Base-by-base conservation (phyloP, 306 rosid genomes). In the cucumber (Cucumis sativus) region DNA sequence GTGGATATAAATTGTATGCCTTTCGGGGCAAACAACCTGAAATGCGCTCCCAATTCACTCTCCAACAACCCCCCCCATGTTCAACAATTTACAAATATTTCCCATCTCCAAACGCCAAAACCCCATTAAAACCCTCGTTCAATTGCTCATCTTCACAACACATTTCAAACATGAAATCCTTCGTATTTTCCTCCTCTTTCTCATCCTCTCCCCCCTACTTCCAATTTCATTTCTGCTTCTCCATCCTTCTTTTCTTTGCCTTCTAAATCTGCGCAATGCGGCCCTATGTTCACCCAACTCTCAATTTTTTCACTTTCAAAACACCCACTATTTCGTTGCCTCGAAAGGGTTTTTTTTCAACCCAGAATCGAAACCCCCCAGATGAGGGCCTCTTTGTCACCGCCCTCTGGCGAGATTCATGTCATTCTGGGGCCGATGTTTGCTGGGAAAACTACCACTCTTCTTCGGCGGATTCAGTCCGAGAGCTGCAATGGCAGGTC, bases 341-440 rank as follows among this genome's bases (percentile, higher is more conserved):
- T 75, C 66, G 21, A 41, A 76, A 33, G 33, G 75, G 80, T 3
- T 12, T 68, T 67, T 73, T 30, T 82, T 70, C 79, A 40, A 35
- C 69, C 76, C 92, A 82, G 30, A 84, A 41, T 77, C 87, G 80
- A 79, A 78, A 49, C 68, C 10, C 80, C n/a, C 64, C 88, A 85
- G 60, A 78, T 69, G 57, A 87, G 70, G 23, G 83, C 78, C 15
- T 45, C 88, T 79, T 86, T 39, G 1, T 77, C 86, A n/a, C 72
- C 62, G 56, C 33, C 78, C 5, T 68, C 92, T 10, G 97, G 97
- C 47, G 92, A 95, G 86, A 83, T 92, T 84, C 97, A 95, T 80
- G 96, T 92, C 58, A 85, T 95, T 35, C 84, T 92, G 59, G 97
- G 99, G 8, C 97, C 99, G 35, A 92, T 95, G 97, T 95, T 92